Evolutionary conservation across 371 early-diverging fungal species (phyloP), one percentile per base, ranked within the genome.

Genomic region (Mortierella sp.): DNA sequence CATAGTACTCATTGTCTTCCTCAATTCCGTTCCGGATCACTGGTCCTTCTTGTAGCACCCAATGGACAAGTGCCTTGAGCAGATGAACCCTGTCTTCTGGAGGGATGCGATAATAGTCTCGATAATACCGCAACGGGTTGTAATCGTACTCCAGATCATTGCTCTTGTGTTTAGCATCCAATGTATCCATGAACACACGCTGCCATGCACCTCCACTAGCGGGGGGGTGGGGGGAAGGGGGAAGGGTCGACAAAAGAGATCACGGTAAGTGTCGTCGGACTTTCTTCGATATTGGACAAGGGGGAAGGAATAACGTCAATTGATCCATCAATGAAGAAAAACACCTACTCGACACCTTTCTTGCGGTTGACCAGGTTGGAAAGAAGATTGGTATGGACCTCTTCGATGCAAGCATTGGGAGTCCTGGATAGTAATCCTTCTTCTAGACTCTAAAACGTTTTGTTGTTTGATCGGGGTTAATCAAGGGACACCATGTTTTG

Each of bases 361-460:
- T 76, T 76, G 31, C 76, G 76, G 40, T 76, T 76, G 22, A 63
- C 58, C 69, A 76, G 43, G 46, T 76, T 76, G 45, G 76, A 69
- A 13, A 76, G 66, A 2, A 76, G 31, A 51, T 69, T 76, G 40
- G 54, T 46, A 25, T 76, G 76, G 28, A 76, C 57, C 21, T 76
- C 65, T 44, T 68, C 76, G 41, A 76, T 56, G 9, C 65, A 64
- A 8, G 40, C 29, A 57, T 69, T 76, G 24, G 57, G 10, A 2
- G 64, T 49, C 24, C 48, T 60, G 22, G 76, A 46, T 19, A 60
- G 21, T 19, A 76, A 28, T 25, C 69, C 76, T 27, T 56, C 43
- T 24, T 76, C 76, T 2, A 76, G 25, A 28, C 65, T 69, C 76
- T 76, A 47, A 24, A n/a, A n/a, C n/a, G n/a, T n/a, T n/a, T n/a